A percentile compares a stretch with the other conserved stretches of the same genome.
Evolutionary conservation across 257 asterid genomes (phyloP).

Genomic region (Echium plantagineum): DNA sequence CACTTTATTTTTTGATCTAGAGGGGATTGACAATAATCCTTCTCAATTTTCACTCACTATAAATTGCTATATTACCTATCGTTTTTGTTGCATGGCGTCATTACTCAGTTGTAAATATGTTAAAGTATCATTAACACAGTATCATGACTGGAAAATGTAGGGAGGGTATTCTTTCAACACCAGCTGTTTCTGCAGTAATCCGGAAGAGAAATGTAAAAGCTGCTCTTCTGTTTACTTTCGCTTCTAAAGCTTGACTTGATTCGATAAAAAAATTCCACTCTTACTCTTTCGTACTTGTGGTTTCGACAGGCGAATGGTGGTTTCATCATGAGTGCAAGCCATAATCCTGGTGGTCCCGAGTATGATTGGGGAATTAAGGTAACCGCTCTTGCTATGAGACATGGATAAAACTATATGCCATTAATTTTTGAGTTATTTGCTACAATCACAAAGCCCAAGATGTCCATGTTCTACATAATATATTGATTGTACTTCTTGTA

Average conservation of each 20-base stretch:
- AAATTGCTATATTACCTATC: neutral
- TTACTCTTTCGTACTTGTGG: constrained; percentile 9
- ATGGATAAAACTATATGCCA: neutral
- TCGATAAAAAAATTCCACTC: neutral
- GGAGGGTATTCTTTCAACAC: constrained; percentile 89
- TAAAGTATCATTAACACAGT: constrained; percentile 2
- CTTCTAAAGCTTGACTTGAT: constrained; percentile 1
- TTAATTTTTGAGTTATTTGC: neutral
- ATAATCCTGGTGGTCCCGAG: constrained; percentile 97
- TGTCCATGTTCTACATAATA: neutral
- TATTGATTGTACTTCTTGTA: neutral
- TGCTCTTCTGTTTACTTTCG: constrained; percentile 8
- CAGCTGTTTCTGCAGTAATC: constrained; percentile 95
- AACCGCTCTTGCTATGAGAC: neutral
- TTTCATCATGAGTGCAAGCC: constrained; percentile 97
- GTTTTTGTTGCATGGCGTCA: neutral
- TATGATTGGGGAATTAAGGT: constrained; percentile 99
- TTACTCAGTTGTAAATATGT: neutral
- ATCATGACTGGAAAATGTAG: constrained; percentile 28
- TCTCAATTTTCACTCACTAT: neutral
- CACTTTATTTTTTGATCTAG: neutral
- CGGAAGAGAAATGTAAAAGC: constrained; percentile 69
- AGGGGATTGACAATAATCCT: neutral
- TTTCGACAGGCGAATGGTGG: constrained; percentile 85
- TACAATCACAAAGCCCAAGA: neutral